Evolutionary conservation across 225 moss, liverwort and hornwort species (phyloP), one percentile per base, ranked within the genome.

Genomic region (Climacium dendroides): DNA sequence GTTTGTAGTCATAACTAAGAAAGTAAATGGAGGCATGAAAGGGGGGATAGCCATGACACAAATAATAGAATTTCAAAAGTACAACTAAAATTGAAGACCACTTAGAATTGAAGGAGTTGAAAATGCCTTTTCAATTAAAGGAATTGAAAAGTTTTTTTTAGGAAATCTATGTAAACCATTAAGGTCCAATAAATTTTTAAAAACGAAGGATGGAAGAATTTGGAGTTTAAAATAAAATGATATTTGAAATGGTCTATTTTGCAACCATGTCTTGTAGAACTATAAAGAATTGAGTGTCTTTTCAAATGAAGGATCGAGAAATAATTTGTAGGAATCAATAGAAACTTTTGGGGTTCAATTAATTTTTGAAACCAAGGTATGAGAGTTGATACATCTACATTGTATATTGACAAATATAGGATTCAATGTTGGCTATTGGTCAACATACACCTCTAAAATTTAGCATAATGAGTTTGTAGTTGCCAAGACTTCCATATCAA

Each of bases 121-220:
- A 4, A n/a, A 6, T 66, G n/a, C 6, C 5, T n/a, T n/a, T n/a
- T n/a, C 11, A 22, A n/a, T 66, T 66, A 22, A n/a, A 0, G 12
- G 12, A 37, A 4, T 37, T 37, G 37, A 67, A 37, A 65, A n/a
- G 6, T 19, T 19, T 19, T 29, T n/a, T 65, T 35, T 35, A 20
- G 5, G 3, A 1, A 65, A 67, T 67, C 0, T 13, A 6, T n/a
- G 6, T 6, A 1, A 22, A 4, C 5, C n/a, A 22, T 66, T 37
- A 1, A 66, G 12, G 6, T 66, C 3, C 12, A 37, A 34, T 22
- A n/a, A n/a, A 12, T n/a, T 66, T n/a, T 7, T 1, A 11, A n/a
- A 11, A 35, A 5, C 1, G 11, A n/a, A n/a, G 0, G 6, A 12
- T 1, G 1, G 0, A 22, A 20, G 9, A 10, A 64, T 18, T 35